Evolutionary conservation across 106 monocot species (phyloP), one percentile per base, ranked within the genome.

Genomic region (Phalaenopsis equestris): DNA sequence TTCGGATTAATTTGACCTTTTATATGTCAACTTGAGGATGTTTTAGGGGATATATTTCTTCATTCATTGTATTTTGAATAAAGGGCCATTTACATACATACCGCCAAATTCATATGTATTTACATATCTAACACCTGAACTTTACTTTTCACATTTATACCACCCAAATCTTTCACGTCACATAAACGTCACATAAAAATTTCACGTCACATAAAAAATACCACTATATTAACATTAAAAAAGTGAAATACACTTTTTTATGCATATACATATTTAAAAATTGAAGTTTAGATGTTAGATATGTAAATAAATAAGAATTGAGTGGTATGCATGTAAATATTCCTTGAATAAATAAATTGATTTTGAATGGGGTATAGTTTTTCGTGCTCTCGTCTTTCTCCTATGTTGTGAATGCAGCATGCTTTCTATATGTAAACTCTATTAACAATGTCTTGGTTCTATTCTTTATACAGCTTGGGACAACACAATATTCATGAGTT

Each of bases 401-500:
- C 23, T 61, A 61, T 61, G 61, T 61, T 61, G 3, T 7, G 18
- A 61, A 21, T 23, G n/a, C 21, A 61, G n/a, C 21, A 21, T 61
- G 4, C 61, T n/a, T 61, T 61, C 61, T 61, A 18, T 61, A 21
- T 61, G n/a, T 1, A 8, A 61, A 6, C 61, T 19, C 61, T 15
- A 15, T 39, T 70, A 70, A 70, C 70, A 70, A 15, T 39, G 70
- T 15, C 9, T 38, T 16, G 38, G 39, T 70, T 57, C 17, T 67
- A 7, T 76, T 76, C 23, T 76, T 21, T 49, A 49, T 79, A 75
- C 88, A 93, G 93, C 77, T 85, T 21, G 75, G 79, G 88, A 83
- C 74, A 93, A 87, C 74, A 57, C 76, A 73, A 81, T 86, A 86
- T 97, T 99, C 87, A 94, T 99, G 95, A 95, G 72, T 93, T 91